Evolutionary conservation across 768 basidiomycete genomes (phyloP).

Genomic region (Pulveroboletus ravenelii): DNA sequence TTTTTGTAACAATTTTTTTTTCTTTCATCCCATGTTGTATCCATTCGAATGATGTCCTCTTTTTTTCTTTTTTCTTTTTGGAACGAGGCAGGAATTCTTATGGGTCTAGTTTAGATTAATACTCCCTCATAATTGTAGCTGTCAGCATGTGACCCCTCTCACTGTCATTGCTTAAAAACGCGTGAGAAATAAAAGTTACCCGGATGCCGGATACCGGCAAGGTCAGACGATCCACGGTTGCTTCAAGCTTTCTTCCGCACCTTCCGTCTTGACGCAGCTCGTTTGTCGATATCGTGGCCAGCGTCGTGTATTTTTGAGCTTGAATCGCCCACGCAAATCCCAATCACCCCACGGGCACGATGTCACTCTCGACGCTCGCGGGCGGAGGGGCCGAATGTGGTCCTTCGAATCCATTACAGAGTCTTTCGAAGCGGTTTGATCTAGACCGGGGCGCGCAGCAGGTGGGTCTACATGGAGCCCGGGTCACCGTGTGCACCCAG

Average conservation of each 20-base stretch:
- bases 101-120: conserved; percentile 27
- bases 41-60: conserved; percentile 8
- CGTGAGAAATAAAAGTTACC: conserved; percentile 10
- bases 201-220: conserved; percentile 1
- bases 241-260: neutral
- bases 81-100: conserved; percentile 16
- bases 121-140: conserved; percentile 26
- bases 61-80: conserved; percentile 19
- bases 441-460: conserved; percentile 76
- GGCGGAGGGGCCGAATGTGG: conserved; percentile 71
- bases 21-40: conserved; percentile 9
- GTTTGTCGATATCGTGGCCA: neutral
- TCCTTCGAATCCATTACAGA: conserved; percentile 77
- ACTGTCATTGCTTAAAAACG: conserved; percentile 1
- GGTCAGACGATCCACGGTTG: neutral
- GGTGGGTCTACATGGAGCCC: conserved; percentile 36
- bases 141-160: neutral
- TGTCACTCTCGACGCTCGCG: conserved; percentile 80
- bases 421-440: conserved; percentile 74
- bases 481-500: conserved; percentile 1
- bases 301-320: neutral
- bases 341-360: conserved; percentile 22
- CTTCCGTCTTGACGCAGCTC: neutral
- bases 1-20: conserved; percentile 1
- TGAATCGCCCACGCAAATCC: neutral